Conservation (phyloP, 768 basidiomycete genomes). For the Boletus pseudo-olivaceus region DNA sequence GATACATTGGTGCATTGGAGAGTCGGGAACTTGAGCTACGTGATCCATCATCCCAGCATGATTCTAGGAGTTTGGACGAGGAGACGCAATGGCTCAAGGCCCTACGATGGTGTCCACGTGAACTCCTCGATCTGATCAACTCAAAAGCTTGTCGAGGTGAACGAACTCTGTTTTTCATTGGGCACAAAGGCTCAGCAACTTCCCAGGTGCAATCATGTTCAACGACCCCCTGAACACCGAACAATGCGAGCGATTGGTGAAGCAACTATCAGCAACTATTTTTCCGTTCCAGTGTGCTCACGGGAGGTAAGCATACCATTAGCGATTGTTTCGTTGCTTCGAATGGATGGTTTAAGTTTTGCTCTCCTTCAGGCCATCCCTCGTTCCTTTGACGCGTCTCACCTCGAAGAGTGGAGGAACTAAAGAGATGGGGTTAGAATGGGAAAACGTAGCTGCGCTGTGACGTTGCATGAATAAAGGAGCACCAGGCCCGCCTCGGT, state of each 20-base stretch:
- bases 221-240: conserved; percentile 68
- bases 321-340: not conserved
- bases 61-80: conserved; percentile 9
- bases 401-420: conserved; percentile 11
- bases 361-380: conserved; percentile 42
- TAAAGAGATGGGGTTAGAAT: conserved; percentile 17
- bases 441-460: conserved; percentile 21
- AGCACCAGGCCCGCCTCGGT: not conserved
- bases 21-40: conserved; percentile 35
- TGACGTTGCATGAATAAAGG: conserved; percentile 5
- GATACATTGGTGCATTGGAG: conserved; percentile 62
- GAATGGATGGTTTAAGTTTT: not conserved
- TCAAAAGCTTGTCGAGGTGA: conserved; percentile 94
- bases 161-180: conserved; percentile 17
- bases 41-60: conserved; percentile 15
- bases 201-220: conserved; percentile 93
- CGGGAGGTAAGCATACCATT: conserved; percentile 56
- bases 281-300: conserved; percentile 98
- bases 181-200: conserved; percentile 1
- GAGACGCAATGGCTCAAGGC: conserved; percentile 59
- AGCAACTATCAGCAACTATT: conserved; percentile 61
- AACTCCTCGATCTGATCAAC: conserved; percentile 80
- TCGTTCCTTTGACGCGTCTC: conserved; percentile 46
- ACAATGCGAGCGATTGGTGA: conserved; percentile 71
- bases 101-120: conserved; percentile 78